Evolutionary conservation across 2,329 filamentous ascomycete genomes (phyloP), one percentile per base, ranked within the genome.

Genomic region (Colletotrichum filicis): DNA sequence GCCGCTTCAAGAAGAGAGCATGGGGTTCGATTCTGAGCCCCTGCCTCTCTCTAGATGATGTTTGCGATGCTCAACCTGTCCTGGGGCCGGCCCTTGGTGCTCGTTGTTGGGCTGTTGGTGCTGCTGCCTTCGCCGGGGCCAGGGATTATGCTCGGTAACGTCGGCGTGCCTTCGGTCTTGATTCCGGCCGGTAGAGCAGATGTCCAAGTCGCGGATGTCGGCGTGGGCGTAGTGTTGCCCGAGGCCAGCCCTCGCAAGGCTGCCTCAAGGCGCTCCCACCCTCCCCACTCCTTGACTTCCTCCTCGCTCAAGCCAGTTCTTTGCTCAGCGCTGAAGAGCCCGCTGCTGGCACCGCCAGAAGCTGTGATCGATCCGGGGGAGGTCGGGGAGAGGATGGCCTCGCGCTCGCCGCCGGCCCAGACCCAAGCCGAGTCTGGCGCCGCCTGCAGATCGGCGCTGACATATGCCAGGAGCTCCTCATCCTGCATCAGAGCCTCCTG

Each of bases 391-490:
- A 74, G 61, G 30, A 74, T 70, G n/a, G 78, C 74, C 55, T 88
- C 87, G 55, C 82, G 81, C 77, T 93, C 92, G 46, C 87, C 87
- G 35, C 89, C 87, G 78, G 89, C 84, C 96, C 95, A 98, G 4
- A 95, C 89, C 96, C 96, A 98, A 14, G 92, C 92, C 46, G 90
- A 90, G 65, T 95, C 92, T 0, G 88, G 87, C n/a, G 89, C 91
- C 1, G 92, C 93, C 82, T 98, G 96, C 78, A 97, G 87, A 82
- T 98, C 97, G 0, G 92, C 94, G 35, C 94, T 96, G 1, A 94
- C 91, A 78, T 98, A 98, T 0, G 92, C 94, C 32, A 98, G 85
- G 76, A 98, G 89, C 80, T 98, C 96, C 79, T 98, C 95, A 78
- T 99, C 95, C 3, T 87, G 86, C 58, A 85, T 61, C 22, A 88